A percentile compares a stretch with the other conserved stretches of the same genome.
These are phyloP conservation scores for Penicillium coprophilum DNA, from an alignment of 495 filamentous ascomycete species.

Conservation along the genomic window DNA sequence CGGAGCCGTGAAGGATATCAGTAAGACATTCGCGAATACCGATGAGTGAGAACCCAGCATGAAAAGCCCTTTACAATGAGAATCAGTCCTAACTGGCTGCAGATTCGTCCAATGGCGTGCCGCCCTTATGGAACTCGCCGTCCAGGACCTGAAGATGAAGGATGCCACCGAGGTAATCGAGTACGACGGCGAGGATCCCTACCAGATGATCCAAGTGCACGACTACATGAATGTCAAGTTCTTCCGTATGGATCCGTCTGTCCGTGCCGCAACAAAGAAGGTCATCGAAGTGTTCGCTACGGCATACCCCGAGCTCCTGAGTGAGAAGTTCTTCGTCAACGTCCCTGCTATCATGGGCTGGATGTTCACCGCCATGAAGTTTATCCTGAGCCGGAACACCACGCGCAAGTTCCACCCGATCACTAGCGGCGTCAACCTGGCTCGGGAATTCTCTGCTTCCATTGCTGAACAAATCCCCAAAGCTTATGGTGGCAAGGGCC, in stretches of 20 bases:
- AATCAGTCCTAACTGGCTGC: background rate
- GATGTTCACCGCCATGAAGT: constrained; percentile 76
- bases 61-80: background rate
- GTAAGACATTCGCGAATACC: constrained; percentile 71
- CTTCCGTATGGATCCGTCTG: constrained; percentile 66
- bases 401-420: constrained; percentile 83
- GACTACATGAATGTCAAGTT: constrained; percentile 85
- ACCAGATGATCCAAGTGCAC: constrained; percentile 86
- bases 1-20: constrained; percentile 69
- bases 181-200: constrained; percentile 71
- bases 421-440: constrained; percentile 69
- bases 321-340: constrained; percentile 91
- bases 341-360: constrained; percentile 86
- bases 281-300: constrained; percentile 73
- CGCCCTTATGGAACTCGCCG: constrained; percentile 78
- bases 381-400: constrained; percentile 74
- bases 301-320: constrained; percentile 83
- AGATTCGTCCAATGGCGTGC: constrained; percentile 86
- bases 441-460: constrained; percentile 56
- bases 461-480: constrained; percentile 61
- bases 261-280: constrained; percentile 70
- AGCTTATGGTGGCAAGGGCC: constrained; percentile 71
- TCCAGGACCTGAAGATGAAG: constrained; percentile 65
- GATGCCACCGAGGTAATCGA: constrained; percentile 70
- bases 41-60: constrained; percentile 60